Conservation (phyloP, 352 stramenopile genomes). For the Phytophthora sp. region DNA sequence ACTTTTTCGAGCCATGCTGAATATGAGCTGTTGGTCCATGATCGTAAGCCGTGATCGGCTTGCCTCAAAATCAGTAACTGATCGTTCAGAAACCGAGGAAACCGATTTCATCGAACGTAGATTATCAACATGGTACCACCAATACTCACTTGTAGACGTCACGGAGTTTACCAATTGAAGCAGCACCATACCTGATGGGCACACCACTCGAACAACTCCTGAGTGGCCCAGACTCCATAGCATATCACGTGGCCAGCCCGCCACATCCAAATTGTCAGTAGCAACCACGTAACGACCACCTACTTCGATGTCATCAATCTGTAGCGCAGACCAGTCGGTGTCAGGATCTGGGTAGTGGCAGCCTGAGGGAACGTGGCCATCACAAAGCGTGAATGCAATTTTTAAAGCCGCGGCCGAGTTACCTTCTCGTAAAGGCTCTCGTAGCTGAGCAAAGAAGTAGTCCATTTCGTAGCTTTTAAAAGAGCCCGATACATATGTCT, state of each 20-base stretch:
- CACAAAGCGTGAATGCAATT: constrained; percentile 82
- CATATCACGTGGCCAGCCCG: constrained; percentile 57
- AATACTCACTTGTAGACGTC: constrained; percentile 58
- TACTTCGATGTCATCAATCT: constrained; percentile 81
- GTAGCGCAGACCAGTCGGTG: constrained; percentile 76
- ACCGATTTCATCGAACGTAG: constrained; percentile 29
- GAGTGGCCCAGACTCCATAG: constrained; percentile 71
- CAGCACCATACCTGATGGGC: constrained; percentile 61
- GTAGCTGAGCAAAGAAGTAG: constrained; percentile 85
- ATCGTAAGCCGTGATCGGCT: constrained; percentile 39
- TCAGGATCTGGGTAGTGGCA: constrained; percentile 83
- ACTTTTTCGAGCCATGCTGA: constrained; percentile 59
- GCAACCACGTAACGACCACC: constrained; percentile 61
- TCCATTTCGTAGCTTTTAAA: constrained; percentile 91
- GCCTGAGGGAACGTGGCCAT: constrained; percentile 77
- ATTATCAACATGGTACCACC: constrained; percentile 76
- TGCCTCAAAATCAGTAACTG: constrained; percentile 48
- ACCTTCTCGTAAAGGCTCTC: constrained; percentile 76
- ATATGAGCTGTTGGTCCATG: constrained; percentile 58
- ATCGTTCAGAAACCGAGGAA: constrained; percentile 39
- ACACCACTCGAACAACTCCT: constrained; percentile 53
- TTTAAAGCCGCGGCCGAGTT: constrained; percentile 78
- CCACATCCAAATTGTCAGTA: constrained; percentile 36
- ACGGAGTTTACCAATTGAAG: constrained; percentile 66
- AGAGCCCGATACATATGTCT: constrained; percentile 79